phyloP scores from a whole-genome alignment of 1,284 basidiomycete species.

The Grifola frondosa region DNA sequence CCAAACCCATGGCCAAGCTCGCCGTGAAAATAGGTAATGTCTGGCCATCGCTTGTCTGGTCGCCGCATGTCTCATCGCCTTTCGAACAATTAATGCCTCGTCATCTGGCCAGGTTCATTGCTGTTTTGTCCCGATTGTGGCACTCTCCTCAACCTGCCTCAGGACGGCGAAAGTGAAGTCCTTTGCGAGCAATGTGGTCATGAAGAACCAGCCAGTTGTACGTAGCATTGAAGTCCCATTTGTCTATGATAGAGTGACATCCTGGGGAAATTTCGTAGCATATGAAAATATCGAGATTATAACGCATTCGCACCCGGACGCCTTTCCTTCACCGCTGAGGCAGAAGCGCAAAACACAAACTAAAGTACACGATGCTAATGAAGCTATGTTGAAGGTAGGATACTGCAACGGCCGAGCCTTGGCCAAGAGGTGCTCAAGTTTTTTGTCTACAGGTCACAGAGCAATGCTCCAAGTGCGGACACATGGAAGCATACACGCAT shows the following conservation, averaged over 20 bases:
- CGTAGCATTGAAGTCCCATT: constrained; percentile 32
- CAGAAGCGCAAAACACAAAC: constrained; percentile 93
- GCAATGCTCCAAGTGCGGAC: constrained; percentile 89
- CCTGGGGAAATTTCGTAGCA: constrained; percentile 48
- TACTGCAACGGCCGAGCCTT: background rate
- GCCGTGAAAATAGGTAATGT: constrained; percentile 34
- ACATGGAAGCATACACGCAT: constrained; percentile 77
- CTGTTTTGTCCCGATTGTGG: constrained; percentile 94
- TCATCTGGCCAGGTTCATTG: constrained; percentile 64
- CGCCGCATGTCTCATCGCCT: background rate
- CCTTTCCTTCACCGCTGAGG: constrained; percentile 88
- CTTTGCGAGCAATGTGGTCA: constrained; percentile 88
- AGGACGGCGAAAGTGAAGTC: constrained; percentile 75
- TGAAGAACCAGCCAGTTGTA: constrained; percentile 85
- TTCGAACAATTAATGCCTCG: background rate
- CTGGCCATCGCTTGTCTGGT: background rate
- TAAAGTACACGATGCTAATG: constrained; percentile 73
- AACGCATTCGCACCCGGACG: constrained; percentile 89
- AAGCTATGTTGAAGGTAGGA: constrained; percentile 70
- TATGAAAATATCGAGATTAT: constrained; percentile 92
- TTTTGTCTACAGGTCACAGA: constrained; percentile 73
- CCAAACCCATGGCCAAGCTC: constrained; percentile 9
- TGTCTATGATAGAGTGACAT: constrained; percentile 3
- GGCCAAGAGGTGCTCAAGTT: background rate
- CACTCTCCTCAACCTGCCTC: constrained; percentile 83